Percentiles rank a stretch among this genome's conserved stretches.
phyloP scores from a whole-genome alignment of 352 stramenopile genomes.

The Globisporangium polare region DNA sequence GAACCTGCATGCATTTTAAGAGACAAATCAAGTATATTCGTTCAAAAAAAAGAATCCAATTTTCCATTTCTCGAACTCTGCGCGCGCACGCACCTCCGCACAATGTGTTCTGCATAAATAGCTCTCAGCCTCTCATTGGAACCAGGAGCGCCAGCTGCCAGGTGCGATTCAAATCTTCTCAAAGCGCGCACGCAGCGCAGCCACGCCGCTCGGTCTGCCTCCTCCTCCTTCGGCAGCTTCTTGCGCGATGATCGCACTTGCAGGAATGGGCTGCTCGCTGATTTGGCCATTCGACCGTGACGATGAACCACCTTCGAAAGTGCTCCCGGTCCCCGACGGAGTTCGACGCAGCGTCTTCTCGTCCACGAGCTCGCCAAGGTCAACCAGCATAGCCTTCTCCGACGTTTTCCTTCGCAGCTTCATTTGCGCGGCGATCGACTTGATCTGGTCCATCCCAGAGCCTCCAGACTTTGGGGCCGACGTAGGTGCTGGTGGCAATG shows the following conservation, averaged over 20 bases:
- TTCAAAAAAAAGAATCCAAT: too few species aligned
- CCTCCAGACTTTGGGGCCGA: neutral
- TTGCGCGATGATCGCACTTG: neutral
- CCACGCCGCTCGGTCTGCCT: conserved; percentile 40
- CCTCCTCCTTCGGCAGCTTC: conserved; percentile 13
- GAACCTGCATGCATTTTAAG: too few species aligned
- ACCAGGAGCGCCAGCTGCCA: conserved; percentile 13
- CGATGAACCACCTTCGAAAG: neutral
- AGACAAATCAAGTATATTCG: too few species aligned
- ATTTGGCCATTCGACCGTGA: neutral
- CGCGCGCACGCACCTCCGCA: neutral
- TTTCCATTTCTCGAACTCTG: too few species aligned
- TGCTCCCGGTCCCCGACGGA: conserved; percentile 1
- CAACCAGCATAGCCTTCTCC: neutral
- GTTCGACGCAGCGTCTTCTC: conserved; percentile 6
- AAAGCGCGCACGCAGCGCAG: conserved; percentile 69
- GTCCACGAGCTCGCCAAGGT: conserved; percentile 1
- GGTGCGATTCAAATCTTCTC: conserved; percentile 39
- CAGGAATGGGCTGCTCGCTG: neutral
- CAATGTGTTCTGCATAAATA: conserved; percentile 12
- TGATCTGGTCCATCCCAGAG: conserved; percentile 62
- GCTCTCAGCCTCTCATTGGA: neutral
- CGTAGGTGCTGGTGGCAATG: neutral
- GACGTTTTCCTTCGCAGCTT: conserved; percentile 51
- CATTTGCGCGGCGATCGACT: conserved; percentile 67